phyloP scores from a whole-genome alignment of 2,329 filamentous ascomycete species.

The Aspergillus neotritici region DNA sequence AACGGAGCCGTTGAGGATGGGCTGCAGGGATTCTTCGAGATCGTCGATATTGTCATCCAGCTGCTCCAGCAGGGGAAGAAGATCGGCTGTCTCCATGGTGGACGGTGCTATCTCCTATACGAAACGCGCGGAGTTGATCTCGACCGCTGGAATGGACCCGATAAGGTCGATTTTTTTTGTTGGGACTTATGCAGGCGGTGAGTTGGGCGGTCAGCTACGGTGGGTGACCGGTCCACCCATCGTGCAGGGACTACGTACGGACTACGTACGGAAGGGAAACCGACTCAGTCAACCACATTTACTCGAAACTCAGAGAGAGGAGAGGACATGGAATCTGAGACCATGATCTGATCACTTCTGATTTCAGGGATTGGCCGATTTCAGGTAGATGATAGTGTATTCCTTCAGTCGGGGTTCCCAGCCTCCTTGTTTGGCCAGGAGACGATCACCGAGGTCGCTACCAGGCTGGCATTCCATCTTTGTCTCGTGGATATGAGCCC shows the following conservation, averaged over 20 bases:
- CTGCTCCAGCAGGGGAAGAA: slow-evolving; percentile 64
- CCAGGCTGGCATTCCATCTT: no score
- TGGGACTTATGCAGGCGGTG: slow-evolving; percentile 15
- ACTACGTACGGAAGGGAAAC: no score
- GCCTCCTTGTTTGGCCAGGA: slow-evolving; percentile 19
- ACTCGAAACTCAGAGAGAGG: no score
- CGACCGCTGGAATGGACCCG: slow-evolving; percentile 2
- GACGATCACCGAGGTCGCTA: slow-evolving; percentile 2
- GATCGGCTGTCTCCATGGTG: slow-evolving; percentile 52
- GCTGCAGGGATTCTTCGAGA: slow-evolving; percentile 66
- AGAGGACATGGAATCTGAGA: no score
- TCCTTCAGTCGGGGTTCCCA: slow-evolving; percentile 19
- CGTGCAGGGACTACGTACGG: no score
- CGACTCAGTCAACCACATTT: no score
- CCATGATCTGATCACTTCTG: not conserved
- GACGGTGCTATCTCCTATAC: slow-evolving; percentile 7
- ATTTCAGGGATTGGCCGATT: not conserved
- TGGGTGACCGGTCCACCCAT: no score
- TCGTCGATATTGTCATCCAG: slow-evolving; percentile 74
- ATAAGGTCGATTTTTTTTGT: slow-evolving; percentile 14
- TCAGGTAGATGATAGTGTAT: slow-evolving; percentile 6
- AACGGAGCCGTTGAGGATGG: slow-evolving; percentile 63
- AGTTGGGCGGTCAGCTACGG: slow-evolving; percentile 12
- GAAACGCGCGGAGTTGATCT: slow-evolving; percentile 14
- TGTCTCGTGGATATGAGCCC: no score